These are phyloP conservation scores for Claviceps monticola DNA, from an alignment of 2,329 filamentous ascomycete species.

Conservation along the genomic window DNA sequence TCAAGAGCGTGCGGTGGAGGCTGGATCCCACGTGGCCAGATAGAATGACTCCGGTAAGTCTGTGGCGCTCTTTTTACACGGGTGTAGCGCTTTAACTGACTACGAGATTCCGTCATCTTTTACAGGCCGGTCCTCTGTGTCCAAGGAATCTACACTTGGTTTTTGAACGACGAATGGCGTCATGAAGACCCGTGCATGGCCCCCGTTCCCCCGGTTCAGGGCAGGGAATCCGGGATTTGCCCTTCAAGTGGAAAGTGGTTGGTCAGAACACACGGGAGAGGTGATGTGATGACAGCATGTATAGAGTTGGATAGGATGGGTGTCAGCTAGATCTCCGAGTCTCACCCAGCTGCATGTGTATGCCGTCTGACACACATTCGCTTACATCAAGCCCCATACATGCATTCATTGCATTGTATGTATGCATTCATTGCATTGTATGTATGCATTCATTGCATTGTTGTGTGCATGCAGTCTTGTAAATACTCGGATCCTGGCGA, in stretches of 20 bases:
- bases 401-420: too few relatives aligned
- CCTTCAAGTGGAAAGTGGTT: not conserved
- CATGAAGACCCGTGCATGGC: not conserved
- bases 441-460: too few relatives aligned
- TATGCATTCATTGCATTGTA: too few relatives aligned
- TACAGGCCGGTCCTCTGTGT: conserved; percentile 8
- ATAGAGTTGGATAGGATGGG: not conserved
- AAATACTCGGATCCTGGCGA: too few relatives aligned
- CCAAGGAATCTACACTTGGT: conserved; percentile 4
- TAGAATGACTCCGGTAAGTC: conserved; percentile 20
- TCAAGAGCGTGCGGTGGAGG: conserved; percentile 15
- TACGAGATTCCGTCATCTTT: not conserved
- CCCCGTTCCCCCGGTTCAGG: not conserved
- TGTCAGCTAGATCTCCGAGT: not conserved
- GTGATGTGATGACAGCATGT: too few relatives aligned
- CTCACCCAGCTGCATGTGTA: too few relatives aligned
- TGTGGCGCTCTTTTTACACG: not conserved
- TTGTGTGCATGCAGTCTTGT: too few relatives aligned
- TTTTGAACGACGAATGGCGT: not conserved
- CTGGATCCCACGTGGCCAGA: conserved; percentile 19
- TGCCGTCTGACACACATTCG: too few relatives aligned
- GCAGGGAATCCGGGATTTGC: not conserved
- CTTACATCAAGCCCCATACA: too few relatives aligned
- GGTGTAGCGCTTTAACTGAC: not conserved
- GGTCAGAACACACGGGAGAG: not conserved